These are phyloP conservation scores for Pseudocercospora eumusae DNA, from an alignment of 2,329 filamentous ascomycete genomes.

Conservation along the genomic window DNA sequence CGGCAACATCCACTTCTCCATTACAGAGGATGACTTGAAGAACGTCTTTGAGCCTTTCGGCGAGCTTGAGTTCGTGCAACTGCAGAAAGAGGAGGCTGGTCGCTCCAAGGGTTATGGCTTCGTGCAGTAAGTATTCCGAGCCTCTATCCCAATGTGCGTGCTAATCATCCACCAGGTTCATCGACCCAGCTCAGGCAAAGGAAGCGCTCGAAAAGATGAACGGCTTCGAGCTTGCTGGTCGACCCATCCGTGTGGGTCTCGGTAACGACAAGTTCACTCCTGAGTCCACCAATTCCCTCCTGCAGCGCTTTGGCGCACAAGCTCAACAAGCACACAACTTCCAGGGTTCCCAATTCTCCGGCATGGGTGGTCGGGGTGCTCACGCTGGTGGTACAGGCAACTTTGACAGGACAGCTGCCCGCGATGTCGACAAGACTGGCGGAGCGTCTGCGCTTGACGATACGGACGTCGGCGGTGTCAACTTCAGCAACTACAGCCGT, in stretches of 20 bases:
- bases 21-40: constrained; percentile 92
- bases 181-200: constrained; percentile 82
- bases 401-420: constrained; percentile 77
- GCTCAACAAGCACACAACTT: constrained; percentile 50
- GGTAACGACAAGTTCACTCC: constrained; percentile 99
- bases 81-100: constrained; percentile 92
- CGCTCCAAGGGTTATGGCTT: constrained; percentile 96
- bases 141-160: background rate
- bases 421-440: constrained; percentile 81
- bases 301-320: constrained; percentile 87
- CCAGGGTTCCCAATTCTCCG: constrained; percentile 76
- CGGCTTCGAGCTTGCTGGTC: constrained; percentile 94
- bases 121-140: constrained; percentile 74
- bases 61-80: constrained; percentile 93
- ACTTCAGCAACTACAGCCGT: constrained; percentile 99
- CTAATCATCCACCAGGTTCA: constrained; percentile 34
- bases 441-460: constrained; percentile 95
- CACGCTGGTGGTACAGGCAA: constrained; percentile 72
- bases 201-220: constrained; percentile 99
- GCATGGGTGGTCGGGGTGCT: constrained; percentile 80
- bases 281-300: constrained; percentile 88
- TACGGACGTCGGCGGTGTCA: constrained; percentile 95
- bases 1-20: constrained; percentile 99
- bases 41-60: constrained; percentile 98
- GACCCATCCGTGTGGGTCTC: constrained; percentile 96